Percentiles rank a stretch among this genome's conserved stretches.
phyloP scores from a whole-genome alignment of 1,284 basidiomycete species.

The Macrocybe sp. region DNA sequence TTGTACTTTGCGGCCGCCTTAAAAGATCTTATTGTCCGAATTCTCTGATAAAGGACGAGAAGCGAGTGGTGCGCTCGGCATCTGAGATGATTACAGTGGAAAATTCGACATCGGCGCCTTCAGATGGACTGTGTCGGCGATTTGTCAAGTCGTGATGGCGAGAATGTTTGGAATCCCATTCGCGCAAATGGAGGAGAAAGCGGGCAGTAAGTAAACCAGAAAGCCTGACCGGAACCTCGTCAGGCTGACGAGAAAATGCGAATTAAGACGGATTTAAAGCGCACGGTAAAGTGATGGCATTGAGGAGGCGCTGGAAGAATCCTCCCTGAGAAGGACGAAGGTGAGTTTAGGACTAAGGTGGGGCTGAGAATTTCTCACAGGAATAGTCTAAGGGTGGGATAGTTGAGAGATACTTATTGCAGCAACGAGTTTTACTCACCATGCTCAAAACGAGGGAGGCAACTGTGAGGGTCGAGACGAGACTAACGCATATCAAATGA shows the following conservation, averaged over 20 bases:
- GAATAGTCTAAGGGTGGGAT: background rate
- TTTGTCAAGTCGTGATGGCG: no score
- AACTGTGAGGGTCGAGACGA: slow-evolving; percentile 2
- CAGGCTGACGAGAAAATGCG: background rate
- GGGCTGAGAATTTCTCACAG: background rate
- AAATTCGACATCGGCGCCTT: no score
- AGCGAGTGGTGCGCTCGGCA: no score
- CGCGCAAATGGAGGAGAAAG: slow-evolving; percentile 2
- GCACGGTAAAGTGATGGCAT: slow-evolving; percentile 5
- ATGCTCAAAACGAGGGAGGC: slow-evolving; percentile 5
- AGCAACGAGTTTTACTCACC: background rate
- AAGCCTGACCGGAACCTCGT: background rate
- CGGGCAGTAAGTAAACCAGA: slow-evolving; percentile 1
- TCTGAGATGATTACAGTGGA: no score
- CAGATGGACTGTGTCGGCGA: no score
- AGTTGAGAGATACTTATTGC: background rate
- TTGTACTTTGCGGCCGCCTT: no score
- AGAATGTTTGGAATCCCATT: background rate
- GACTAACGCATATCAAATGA: background rate
- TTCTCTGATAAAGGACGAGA: no score
- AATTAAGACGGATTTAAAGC: background rate
- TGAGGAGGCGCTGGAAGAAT: slow-evolving; percentile 4
- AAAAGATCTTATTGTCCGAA: no score
- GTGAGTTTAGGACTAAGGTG: background rate
- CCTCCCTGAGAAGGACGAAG: background rate